Evolutionary conservation across 768 basidiomycete species (phyloP).

Genomic region (Panellus pusillus): DNA sequence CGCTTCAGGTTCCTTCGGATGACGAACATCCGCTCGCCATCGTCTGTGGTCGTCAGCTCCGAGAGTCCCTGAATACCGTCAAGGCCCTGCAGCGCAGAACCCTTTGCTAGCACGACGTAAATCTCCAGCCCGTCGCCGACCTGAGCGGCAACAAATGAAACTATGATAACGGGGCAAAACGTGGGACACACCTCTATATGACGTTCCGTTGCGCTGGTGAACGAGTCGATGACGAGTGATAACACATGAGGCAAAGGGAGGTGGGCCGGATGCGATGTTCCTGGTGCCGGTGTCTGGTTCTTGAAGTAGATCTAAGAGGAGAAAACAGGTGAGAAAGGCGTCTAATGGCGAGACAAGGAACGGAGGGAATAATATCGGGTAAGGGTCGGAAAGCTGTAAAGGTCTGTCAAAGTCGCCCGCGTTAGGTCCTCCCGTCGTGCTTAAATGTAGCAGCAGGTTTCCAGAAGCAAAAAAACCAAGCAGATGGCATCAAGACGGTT

Average conservation of each 20-base stretch:
- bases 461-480: slow-evolving; percentile 23
- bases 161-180: not conserved
- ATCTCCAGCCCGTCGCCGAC: slow-evolving; percentile 97
- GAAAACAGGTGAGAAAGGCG: slow-evolving; percentile 24
- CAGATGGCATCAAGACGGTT: slow-evolving; percentile 39
- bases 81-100: slow-evolving; percentile 58
- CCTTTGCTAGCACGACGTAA: slow-evolving; percentile 78
- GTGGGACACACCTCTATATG: slow-evolving; percentile 81
- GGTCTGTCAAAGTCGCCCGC: not conserved
- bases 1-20: slow-evolving; percentile 81
- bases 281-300: slow-evolving; percentile 82
- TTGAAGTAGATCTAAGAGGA: slow-evolving; percentile 88
- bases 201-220: slow-evolving; percentile 95
- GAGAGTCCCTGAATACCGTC: slow-evolving; percentile 55
- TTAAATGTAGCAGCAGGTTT: slow-evolving; percentile 13
- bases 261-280: slow-evolving; percentile 74
- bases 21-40: slow-evolving; percentile 76
- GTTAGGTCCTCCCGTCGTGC: not conserved
- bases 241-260: slow-evolving; percentile 80
- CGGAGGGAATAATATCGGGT: slow-evolving; percentile 20
- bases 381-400: slow-evolving; percentile 12
- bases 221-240: slow-evolving; percentile 90
- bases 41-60: slow-evolving; percentile 61
- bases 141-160: slow-evolving; percentile 35
- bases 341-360: not conserved